Percentiles rank a stretch among this genome's conserved stretches.
Evolutionary conservation across 257 asterid genomes (phyloP).

Genomic region (Petrea volubilis): DNA sequence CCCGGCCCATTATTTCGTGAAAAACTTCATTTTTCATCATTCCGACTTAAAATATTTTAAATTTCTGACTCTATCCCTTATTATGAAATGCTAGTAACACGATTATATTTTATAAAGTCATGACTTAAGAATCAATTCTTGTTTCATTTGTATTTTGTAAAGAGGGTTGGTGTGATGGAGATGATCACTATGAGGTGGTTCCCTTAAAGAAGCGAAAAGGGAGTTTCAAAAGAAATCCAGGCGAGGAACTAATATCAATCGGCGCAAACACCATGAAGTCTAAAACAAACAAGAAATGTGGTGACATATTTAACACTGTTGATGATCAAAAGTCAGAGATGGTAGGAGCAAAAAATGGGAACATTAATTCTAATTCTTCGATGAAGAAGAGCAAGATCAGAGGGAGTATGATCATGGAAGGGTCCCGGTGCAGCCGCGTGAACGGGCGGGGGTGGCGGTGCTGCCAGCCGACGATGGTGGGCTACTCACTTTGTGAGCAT

Average conservation of each 20-base stretch:
- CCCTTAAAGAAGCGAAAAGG: slow-evolving; percentile 65
- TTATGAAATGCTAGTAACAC: no score
- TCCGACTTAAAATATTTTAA: no score
- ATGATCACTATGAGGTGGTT: slow-evolving; percentile 33
- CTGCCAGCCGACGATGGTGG: slow-evolving; percentile 69
- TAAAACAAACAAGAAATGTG: slow-evolving; percentile 61
- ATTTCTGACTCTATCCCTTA: no score
- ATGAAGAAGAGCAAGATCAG: slow-evolving; percentile 46
- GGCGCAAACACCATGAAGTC: slow-evolving; percentile 50
- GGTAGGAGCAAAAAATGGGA: slow-evolving; percentile 1
- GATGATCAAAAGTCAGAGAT: background rate
- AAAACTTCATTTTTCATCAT: no score
- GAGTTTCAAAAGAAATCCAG: slow-evolving; percentile 18
- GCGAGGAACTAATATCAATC: slow-evolving; percentile 7
- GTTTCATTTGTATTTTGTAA: no score
- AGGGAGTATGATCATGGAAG: slow-evolving; percentile 61
- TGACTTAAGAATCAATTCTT: no score
- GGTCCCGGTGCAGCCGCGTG: slow-evolving; percentile 80
- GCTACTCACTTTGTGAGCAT: slow-evolving; percentile 75
- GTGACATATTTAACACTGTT: background rate
- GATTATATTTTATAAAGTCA: no score
- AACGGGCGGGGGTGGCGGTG: slow-evolving; percentile 90
- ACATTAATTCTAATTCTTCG: background rate
- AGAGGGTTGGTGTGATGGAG: slow-evolving; percentile 36
- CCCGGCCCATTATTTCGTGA: no score